Evolutionary conservation across 2,329 filamentous ascomycete genomes (phyloP).

Genomic region (Clarireedia paspali): DNA sequence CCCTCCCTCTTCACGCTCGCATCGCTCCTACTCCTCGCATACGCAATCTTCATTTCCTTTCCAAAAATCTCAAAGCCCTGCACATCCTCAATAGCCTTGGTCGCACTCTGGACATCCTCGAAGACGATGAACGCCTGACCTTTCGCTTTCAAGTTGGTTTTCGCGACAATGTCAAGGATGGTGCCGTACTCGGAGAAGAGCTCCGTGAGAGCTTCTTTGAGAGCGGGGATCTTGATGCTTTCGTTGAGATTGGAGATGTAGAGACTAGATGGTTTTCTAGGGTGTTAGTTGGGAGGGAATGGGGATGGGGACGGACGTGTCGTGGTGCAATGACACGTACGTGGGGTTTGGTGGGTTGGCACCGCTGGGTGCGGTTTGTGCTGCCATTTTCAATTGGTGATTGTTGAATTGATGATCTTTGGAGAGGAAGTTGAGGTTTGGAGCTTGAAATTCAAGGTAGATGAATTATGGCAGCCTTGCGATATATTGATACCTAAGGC

Average conservation of each 20-base stretch:
- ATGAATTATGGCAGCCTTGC: too few species aligned
- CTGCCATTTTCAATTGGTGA: not conserved
- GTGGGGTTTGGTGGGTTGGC: constrained; percentile 45
- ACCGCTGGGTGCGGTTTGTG: not conserved
- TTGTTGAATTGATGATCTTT: not conserved
- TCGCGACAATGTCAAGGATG: constrained; percentile 77
- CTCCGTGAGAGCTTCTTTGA: constrained; percentile 64
- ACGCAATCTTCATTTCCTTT: constrained; percentile 78
- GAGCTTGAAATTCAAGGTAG: not conserved
- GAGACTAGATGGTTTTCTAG: constrained; percentile 37
- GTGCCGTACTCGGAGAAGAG: constrained; percentile 87
- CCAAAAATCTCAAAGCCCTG: constrained; percentile 91
- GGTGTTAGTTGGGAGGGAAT: not conserved
- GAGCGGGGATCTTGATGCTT: constrained; percentile 71
- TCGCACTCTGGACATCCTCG: constrained; percentile 70
- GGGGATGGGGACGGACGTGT: constrained; percentile 40
- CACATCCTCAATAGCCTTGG: constrained; percentile 75
- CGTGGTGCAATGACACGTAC: constrained; percentile 69
- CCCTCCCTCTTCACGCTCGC: constrained; percentile 71
- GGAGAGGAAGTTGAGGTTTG: not conserved
- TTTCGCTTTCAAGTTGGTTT: constrained; percentile 84
- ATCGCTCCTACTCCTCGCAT: constrained; percentile 79
- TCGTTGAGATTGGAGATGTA: constrained; percentile 85
- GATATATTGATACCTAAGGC: too few species aligned
- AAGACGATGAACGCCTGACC: constrained; percentile 96